Conservation (phyloP, 1,139 yeast species). For the Suhomyces panamericanus region DNA sequence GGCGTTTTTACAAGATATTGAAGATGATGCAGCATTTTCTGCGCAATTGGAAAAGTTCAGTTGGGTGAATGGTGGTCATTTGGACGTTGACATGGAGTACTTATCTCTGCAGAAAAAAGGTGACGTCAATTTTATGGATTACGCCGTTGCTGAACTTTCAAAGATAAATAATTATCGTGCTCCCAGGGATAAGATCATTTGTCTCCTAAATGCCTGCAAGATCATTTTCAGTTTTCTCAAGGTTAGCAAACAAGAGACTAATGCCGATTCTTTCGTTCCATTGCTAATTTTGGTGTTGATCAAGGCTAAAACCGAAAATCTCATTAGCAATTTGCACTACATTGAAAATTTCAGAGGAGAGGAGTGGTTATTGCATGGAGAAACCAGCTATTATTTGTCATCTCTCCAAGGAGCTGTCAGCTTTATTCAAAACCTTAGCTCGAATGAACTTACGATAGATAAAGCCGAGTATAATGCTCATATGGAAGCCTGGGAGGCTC, state of each 20-base stretch:
- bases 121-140: conserved; percentile 57
- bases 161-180: conserved; percentile 85
- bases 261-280: conserved; percentile 94
- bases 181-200: conserved; percentile 91
- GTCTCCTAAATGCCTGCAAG: conserved; percentile 88
- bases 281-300: conserved; percentile 76
- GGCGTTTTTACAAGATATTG: conserved; percentile 52
- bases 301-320: conserved; percentile 59
- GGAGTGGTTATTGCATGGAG: conserved; percentile 73
- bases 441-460: conserved; percentile 59
- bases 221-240: conserved; percentile 85
- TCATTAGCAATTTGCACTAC: conserved; percentile 78
- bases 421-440: conserved; percentile 64
- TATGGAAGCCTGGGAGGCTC: conserved; percentile 53
- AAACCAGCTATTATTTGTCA: conserved; percentile 82
- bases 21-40: conserved; percentile 57
- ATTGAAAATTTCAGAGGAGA: conserved; percentile 80
- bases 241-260: conserved; percentile 66
- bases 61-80: conserved; percentile 77
- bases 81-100: conserved; percentile 63
- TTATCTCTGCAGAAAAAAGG: conserved; percentile 20
- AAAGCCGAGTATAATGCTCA: conserved; percentile 55
- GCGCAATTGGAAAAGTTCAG: conserved; percentile 63
- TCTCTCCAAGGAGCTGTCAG: conserved; percentile 84
- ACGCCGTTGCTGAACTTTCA: conserved; percentile 70